These are phyloP conservation scores for Cystobasidium tubakii DNA, from an alignment of 768 basidiomycete genomes.

Conservation along the genomic window DNA sequence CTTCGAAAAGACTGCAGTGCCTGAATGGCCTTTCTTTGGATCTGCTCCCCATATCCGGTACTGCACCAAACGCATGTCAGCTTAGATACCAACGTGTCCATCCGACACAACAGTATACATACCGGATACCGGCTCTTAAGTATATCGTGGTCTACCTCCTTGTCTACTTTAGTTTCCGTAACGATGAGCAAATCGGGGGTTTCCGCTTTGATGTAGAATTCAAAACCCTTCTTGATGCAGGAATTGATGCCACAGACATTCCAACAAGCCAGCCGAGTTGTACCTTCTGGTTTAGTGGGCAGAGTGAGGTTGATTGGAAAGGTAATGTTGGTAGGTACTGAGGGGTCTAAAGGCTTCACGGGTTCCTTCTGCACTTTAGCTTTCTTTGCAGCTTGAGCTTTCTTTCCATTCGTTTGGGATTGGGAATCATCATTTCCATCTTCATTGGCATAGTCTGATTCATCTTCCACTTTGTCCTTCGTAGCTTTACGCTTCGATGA, in stretches of 20 bases:
- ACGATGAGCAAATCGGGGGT: conserved; percentile 76
- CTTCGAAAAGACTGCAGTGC: conserved; percentile 75
- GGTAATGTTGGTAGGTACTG: conserved; percentile 41
- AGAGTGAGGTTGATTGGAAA: conserved; percentile 40
- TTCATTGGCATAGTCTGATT: conserved; percentile 27
- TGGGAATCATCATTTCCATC: conserved; percentile 8
- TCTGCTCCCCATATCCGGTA: conserved; percentile 45
- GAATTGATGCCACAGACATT: conserved; percentile 64
- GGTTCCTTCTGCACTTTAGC: conserved; percentile 39
- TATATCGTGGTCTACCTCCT: conserved; percentile 22
- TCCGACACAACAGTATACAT: not conserved
- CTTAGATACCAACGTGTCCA: not conserved
- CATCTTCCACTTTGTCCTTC: conserved; percentile 8
- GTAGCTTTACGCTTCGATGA: conserved; percentile 13
- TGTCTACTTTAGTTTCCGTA: conserved; percentile 74
- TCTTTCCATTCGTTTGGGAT: not conserved
- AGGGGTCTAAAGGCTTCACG: conserved; percentile 41
- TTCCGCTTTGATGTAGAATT: conserved; percentile 73
- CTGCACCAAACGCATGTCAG: not conserved
- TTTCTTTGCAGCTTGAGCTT: conserved; percentile 40
- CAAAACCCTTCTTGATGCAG: conserved; percentile 79
- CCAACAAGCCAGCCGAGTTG: conserved; percentile 10
- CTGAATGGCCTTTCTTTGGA: conserved; percentile 70
- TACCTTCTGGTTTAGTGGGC: conserved; percentile 30
- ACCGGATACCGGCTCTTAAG: conserved; percentile 29